phyloP scores from a whole-genome alignment of 495 filamentous ascomycete species.

The Apiosordaria backusii region DNA sequence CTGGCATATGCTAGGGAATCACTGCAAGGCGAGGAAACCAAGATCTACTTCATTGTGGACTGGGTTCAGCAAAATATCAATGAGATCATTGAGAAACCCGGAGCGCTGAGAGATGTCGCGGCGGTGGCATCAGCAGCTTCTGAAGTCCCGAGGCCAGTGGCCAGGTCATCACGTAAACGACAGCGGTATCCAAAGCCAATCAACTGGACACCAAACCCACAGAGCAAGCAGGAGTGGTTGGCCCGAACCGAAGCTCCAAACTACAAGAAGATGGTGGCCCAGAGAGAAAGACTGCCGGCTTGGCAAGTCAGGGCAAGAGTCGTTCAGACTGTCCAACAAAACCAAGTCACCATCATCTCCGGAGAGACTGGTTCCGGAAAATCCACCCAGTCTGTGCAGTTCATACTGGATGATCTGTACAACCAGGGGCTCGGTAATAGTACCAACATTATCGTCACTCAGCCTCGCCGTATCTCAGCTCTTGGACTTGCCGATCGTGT shows the following conservation, averaged over 20 bases:
- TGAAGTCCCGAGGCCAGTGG: conserved; percentile 37
- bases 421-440: conserved; percentile 64
- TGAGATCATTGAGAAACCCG: conserved; percentile 74
- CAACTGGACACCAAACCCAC: conserved; percentile 38
- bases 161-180: conserved; percentile 32
- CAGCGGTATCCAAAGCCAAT: conserved; percentile 53
- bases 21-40: conserved; percentile 76
- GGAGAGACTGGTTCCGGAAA: conserved; percentile 97
- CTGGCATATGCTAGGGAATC: conserved; percentile 63
- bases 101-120: conserved; percentile 76
- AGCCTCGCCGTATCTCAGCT: conserved; percentile 91
- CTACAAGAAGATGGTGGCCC: conserved; percentile 66
- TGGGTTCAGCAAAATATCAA: conserved; percentile 82
- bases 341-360: conserved; percentile 92
- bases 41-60: conserved; percentile 79
- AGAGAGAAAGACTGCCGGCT: conserved; percentile 73
- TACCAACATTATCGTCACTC: conserved; percentile 94
- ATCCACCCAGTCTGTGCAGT: conserved; percentile 95
- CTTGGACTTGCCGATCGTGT: conserved; percentile 92
- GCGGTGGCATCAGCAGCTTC: conserved; percentile 58
- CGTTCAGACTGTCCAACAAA: conserved; percentile 62
- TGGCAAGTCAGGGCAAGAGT: conserved; percentile 80
- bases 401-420: conserved; percentile 90
- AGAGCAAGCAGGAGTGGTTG: conserved; percentile 46
- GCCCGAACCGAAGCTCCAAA: conserved; percentile 47